Base-by-base conservation (phyloP, 2,329 filamentous ascomycete species). In the Zasmidium cellare region DNA sequence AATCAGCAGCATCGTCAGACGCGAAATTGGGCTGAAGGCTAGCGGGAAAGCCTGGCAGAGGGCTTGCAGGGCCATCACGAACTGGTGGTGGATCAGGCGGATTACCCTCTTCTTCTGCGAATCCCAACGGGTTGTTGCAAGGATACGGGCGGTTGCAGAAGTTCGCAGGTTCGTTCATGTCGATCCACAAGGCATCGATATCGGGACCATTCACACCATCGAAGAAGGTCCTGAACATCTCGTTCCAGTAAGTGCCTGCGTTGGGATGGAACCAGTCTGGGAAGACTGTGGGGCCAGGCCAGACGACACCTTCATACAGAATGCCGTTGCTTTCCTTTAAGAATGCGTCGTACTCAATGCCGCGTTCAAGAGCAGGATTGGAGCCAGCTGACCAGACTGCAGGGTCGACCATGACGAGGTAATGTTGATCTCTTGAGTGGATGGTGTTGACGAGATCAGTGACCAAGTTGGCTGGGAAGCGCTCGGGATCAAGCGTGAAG, bases 181-280 rank as follows among this genome's bases (percentile, higher is more conserved):
- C 88, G 63, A 90, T 90, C 87, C 68, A 70, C 1, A 92, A 77
- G 1, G 83, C 90, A 60, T 92, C 90, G 49, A 92, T 87, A 62
- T 92, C 84, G 16, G 93, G 79, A 19, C 89, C 90, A 1, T 75
- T 80, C 0, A 84, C 77, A 0, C 81, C 73, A 58, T 81, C 72
- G 74, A 92, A 91, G 75, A 90, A 90, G 1, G 69, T 71, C 0
- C 70, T 71, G 65, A 93, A 87, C 68, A 92, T 83, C 5, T 69
- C 78, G 62, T 84, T 85, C 89, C 89, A 92, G 73, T 85, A 93
- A 1, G 75, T 67, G 47, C 85, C 80, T 1, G 84, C 83, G 47
- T 84, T 84, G 7, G 81, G 79, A 18, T 85, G 76, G 69, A 92
- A 91, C 89, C 89, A 93, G 71, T 93, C 90, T 1, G 71, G 71